Conservation (phyloP, 306 rosid genomes). For the Gastrolobium villosum region DNA sequence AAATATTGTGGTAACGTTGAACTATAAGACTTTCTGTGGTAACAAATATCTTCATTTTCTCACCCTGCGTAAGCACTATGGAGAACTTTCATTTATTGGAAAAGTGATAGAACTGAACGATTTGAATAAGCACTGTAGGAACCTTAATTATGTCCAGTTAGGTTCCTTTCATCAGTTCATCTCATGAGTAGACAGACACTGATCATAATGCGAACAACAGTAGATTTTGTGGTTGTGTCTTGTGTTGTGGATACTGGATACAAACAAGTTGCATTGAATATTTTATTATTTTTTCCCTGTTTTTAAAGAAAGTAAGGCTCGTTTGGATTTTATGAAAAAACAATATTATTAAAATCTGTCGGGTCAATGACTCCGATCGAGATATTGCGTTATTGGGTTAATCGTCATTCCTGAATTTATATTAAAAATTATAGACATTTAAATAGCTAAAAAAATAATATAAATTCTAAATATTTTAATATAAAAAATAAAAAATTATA, state of each 20-base stretch:
- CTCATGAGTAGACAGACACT: not conserved
- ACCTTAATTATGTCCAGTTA: not conserved
- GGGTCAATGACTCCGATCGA: too few relatives aligned
- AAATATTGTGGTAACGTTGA: conserved; percentile 33
- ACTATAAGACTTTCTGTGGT: conserved; percentile 19
- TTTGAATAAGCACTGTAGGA: conserved; percentile 11
- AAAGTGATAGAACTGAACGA: not conserved
- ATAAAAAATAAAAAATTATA: too few relatives aligned
- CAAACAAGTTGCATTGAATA: not conserved
- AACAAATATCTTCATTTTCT: too few relatives aligned
- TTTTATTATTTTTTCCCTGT: not conserved
- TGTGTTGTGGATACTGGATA: not conserved
- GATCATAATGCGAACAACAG: not conserved
- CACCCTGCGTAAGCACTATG: not conserved
- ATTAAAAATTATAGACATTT: too few relatives aligned
- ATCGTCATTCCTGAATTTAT: too few relatives aligned
- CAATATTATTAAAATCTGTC: too few relatives aligned
- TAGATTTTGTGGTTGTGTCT: not conserved
- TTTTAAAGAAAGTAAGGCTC: not conserved
- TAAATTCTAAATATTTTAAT: too few relatives aligned
- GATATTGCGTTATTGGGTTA: too few relatives aligned
- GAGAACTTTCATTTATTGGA: conserved; percentile 2
- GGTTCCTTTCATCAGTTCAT: not conserved
- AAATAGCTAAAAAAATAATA: too few relatives aligned
- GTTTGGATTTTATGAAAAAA: too few relatives aligned